phyloP scores from a whole-genome alignment of 345 rosid genomes.

The Leavenworthia alabamica region DNA sequence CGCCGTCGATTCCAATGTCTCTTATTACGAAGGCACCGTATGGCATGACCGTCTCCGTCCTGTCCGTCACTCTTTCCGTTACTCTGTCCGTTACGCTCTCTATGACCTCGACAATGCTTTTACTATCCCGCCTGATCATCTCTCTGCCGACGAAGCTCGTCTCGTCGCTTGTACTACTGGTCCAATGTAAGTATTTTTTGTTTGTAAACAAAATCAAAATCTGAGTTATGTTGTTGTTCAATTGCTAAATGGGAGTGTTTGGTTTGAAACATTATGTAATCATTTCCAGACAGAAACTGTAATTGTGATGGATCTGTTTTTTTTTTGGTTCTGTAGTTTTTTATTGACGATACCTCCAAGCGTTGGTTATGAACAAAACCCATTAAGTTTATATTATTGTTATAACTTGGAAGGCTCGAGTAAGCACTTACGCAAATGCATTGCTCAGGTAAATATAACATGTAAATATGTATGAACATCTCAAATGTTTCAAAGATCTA shows the following conservation, averaged over 20 bases:
- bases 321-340: slow-evolving; percentile 42
- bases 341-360: slow-evolving; percentile 87
- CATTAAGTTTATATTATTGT: slow-evolving; percentile 85
- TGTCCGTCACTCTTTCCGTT: slow-evolving; percentile 57
- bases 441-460: slow-evolving; percentile 85
- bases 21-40: slow-evolving; percentile 68
- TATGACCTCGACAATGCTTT: slow-evolving; percentile 53
- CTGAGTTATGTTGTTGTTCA: background rate
- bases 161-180: slow-evolving; percentile 48
- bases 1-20: slow-evolving; percentile 13
- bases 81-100: slow-evolving; percentile 72
- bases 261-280: background rate
- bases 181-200: slow-evolving; percentile 65
- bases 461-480: too few relatives aligned
- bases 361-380: slow-evolving; percentile 86
- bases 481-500: too few relatives aligned
- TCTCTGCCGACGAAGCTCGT: slow-evolving; percentile 69
- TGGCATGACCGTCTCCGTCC: slow-evolving; percentile 91
- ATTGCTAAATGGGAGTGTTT: background rate
- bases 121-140: slow-evolving; percentile 47
- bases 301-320: background rate
- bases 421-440: slow-evolving; percentile 55
- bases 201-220: too few relatives aligned
- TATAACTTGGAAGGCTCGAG: slow-evolving; percentile 41
- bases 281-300: too few relatives aligned